These are phyloP conservation scores for Apiotrichum domesticum DNA, from an alignment of 1,284 basidiomycete species.

Conservation along the genomic window DNA sequence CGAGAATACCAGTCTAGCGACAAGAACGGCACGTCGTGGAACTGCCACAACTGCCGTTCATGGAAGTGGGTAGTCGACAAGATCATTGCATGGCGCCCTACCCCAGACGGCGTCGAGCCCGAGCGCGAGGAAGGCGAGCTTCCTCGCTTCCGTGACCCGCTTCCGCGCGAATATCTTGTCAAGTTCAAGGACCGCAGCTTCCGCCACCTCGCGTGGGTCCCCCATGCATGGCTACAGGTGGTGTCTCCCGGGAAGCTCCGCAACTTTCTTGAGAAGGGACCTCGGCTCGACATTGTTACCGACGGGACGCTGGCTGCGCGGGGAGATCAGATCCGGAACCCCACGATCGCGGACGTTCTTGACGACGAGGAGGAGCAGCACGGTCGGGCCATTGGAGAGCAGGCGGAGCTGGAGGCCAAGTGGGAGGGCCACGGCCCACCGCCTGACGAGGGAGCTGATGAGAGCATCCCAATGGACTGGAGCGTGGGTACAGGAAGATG, in stretches of 20 bases:
- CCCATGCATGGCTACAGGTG: conserved; percentile 77
- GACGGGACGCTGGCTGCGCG: conserved; percentile 40
- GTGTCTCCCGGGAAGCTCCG: conserved; percentile 59
- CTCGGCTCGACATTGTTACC: conserved; percentile 61
- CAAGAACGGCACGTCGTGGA: conserved; percentile 53
- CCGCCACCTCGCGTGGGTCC: conserved; percentile 70
- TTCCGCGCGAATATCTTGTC: conserved; percentile 81
- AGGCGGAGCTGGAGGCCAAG: conserved; percentile 13
- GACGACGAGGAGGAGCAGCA: conserved; percentile 30
- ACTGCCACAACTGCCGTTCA: conserved; percentile 71
- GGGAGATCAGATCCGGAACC: conserved; percentile 44
- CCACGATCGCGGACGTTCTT: conserved; percentile 36
- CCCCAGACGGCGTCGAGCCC: conserved; percentile 59
- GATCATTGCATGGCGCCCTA: conserved; percentile 84
- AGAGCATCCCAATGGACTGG: conserved; percentile 57
- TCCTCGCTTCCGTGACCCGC: conserved; percentile 55
- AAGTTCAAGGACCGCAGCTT: conserved; percentile 77
- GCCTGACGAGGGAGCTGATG: conserved; percentile 58
- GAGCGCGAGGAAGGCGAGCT: conserved; percentile 47
- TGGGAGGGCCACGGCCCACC: conserved; percentile 34
- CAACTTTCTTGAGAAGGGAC: conserved; percentile 66
- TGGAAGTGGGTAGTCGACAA: conserved; percentile 67
- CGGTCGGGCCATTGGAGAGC: conserved; percentile 1
- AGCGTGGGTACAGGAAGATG: conserved; percentile 40
- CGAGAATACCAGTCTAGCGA: conserved; percentile 55